Conservation (phyloP, 345 rosid genomes). For the Populus nigra region DNA sequence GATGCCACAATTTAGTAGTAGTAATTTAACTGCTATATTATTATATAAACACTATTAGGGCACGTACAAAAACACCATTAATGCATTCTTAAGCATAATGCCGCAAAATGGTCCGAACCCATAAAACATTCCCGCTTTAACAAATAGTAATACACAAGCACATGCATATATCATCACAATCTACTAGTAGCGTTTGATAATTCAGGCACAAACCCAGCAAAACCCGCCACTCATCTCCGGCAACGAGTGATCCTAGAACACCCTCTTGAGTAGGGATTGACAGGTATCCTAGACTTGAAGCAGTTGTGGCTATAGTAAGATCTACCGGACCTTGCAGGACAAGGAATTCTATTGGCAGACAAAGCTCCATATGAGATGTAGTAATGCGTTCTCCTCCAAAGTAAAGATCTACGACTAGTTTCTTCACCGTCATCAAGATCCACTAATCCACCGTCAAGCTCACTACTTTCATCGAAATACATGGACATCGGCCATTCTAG, state of each 20-base stretch:
- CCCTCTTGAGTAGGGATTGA: constrained; percentile 72
- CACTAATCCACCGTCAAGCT: background rate
- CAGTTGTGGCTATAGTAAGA: constrained; percentile 88
- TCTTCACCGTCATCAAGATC: constrained; percentile 18
- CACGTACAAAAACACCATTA: background rate
- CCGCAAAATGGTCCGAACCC: background rate
- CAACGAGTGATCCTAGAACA: constrained; percentile 76
- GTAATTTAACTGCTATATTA: background rate
- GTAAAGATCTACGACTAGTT: constrained; percentile 60
- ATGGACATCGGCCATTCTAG: constrained; percentile 58
- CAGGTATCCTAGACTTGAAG: constrained; percentile 56
- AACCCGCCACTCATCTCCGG: constrained; percentile 46
- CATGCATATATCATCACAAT: background rate
- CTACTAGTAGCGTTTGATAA: background rate
- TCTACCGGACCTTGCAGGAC: constrained; percentile 94
- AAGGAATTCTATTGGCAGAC: constrained; percentile 75
- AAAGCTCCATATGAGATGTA: constrained; percentile 92
- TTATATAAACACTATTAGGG: background rate
- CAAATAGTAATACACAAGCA: background rate
- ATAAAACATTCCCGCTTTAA: background rate
- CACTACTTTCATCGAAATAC: background rate
- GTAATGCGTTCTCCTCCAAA: constrained; percentile 56
- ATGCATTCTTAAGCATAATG: background rate
- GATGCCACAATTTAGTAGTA: background rate
- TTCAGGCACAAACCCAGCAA: background rate